Evolutionary conservation across 2,329 filamentous ascomycete species (phyloP).

Genomic region (Clonostachys solani): DNA sequence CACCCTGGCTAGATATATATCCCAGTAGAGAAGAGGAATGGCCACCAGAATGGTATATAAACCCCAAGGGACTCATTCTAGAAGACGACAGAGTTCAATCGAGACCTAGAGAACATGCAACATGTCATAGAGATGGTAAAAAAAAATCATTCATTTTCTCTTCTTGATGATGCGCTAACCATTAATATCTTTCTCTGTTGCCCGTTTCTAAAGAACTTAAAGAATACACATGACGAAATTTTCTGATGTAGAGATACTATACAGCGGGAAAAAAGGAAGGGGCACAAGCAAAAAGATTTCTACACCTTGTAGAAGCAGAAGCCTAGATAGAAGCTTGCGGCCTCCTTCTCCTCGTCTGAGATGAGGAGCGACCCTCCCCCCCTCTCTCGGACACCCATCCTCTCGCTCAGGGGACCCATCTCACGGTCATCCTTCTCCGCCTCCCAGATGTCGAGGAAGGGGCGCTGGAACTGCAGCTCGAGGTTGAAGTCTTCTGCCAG

Average conservation of each 20-base stretch:
- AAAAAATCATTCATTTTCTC: not conserved
- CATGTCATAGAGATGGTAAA: too few species aligned
- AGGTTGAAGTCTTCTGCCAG: constrained; percentile 96
- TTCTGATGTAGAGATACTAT: too few species aligned
- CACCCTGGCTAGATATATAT: too few species aligned
- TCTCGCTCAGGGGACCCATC: constrained; percentile 80
- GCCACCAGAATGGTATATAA: too few species aligned
- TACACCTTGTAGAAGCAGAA: constrained; percentile 98
- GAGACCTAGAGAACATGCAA: too few species aligned
- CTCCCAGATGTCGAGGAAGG: constrained; percentile 88
- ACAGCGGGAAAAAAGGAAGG: too few species aligned
- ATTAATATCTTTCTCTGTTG: not conserved
- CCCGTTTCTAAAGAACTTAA: too few species aligned
- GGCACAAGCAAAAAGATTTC: not conserved
- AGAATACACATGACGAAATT: too few species aligned
- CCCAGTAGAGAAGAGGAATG: too few species aligned
- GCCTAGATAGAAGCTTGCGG: constrained; percentile 84
- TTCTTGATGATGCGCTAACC: not conserved
- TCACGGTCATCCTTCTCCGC: constrained; percentile 82
- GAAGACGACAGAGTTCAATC: too few species aligned
- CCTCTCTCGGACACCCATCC: constrained; percentile 87
- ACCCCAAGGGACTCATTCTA: too few species aligned
- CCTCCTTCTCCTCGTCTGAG: constrained; percentile 85
- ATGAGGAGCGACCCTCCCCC: constrained; percentile 65
- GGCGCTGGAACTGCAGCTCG: constrained; percentile 89